phyloP scores from a whole-genome alignment of 352 stramenopile species.

The Globisporangium okanoganense region DNA sequence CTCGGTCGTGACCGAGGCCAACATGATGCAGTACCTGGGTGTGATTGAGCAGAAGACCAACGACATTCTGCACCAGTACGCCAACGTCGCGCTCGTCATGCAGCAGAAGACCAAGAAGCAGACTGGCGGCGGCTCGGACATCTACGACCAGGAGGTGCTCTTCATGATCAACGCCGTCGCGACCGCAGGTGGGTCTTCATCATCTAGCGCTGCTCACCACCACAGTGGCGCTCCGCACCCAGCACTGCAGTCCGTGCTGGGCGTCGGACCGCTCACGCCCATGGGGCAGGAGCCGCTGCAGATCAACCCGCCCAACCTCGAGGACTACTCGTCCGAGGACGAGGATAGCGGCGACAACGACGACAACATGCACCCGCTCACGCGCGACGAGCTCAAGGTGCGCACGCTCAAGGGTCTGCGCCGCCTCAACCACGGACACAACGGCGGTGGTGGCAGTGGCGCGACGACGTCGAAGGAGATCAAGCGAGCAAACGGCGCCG shows the following conservation, averaged over 20 bases:
- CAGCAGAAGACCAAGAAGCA: conserved; percentile 31
- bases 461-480: conserved; percentile 24
- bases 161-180: conserved; percentile 25
- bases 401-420: conserved; percentile 85
- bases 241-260: conserved; percentile 69
- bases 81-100: conserved; percentile 36
- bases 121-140: conserved; percentile 13
- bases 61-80: conserved; percentile 89
- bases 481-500: conserved; percentile 21
- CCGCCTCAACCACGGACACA: conserved; percentile 45
- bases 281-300: conserved; percentile 90
- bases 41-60: conserved; percentile 94
- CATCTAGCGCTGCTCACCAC: background rate
- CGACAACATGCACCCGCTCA: conserved; percentile 87
- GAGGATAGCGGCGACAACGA: conserved; percentile 85
- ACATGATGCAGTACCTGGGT: conserved; percentile 94
- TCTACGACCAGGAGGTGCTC: conserved; percentile 38
- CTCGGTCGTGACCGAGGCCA: conserved; percentile 89
- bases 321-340: conserved; percentile 94
- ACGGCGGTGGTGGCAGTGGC: background rate
- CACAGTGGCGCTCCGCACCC: conserved; percentile 13
- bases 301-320: conserved; percentile 92
- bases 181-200: background rate
- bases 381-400: conserved; percentile 89
- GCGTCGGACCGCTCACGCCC: conserved; percentile 76